Evolutionary conservation across 1,284 basidiomycete species (phyloP).

Genomic region (Boletus albobrunnescens): DNA sequence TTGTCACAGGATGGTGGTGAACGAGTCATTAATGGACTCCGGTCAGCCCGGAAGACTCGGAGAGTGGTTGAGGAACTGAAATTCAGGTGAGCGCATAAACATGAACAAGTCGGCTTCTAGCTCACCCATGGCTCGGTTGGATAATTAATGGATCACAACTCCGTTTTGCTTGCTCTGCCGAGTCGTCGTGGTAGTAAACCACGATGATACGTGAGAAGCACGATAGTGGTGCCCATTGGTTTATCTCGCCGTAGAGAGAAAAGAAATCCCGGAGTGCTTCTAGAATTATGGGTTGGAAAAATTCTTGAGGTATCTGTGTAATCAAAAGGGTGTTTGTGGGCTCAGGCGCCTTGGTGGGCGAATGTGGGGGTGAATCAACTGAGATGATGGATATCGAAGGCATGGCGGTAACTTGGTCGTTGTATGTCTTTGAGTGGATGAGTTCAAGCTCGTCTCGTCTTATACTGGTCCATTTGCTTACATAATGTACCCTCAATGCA

Average conservation of each 20-base stretch:
- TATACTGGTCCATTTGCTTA: slow-evolving; percentile 20
- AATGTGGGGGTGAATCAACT: slow-evolving; percentile 13
- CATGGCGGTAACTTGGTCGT: slow-evolving; percentile 24
- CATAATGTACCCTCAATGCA: slow-evolving; percentile 15
- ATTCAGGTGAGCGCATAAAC: slow-evolving; percentile 8
- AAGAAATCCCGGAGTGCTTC: slow-evolving; percentile 70
- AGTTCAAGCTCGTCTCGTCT: neutral
- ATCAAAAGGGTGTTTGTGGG: slow-evolving; percentile 69
- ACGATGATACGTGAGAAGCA: slow-evolving; percentile 78
- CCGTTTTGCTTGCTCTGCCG: slow-evolving; percentile 63
- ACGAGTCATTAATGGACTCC: slow-evolving; percentile 57
- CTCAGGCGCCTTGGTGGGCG: slow-evolving; percentile 21
- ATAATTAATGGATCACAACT: slow-evolving; percentile 60
- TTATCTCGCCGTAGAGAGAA: slow-evolving; percentile 67
- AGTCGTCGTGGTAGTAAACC: slow-evolving; percentile 65
- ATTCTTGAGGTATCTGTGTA: slow-evolving; percentile 57
- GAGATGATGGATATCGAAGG: slow-evolving; percentile 31
- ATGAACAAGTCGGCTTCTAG: slow-evolving; percentile 6
- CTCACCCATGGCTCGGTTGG: slow-evolving; percentile 50
- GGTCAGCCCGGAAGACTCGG: slow-evolving; percentile 77
- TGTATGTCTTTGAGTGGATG: too few species aligned
- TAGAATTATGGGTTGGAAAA: slow-evolving; percentile 69
- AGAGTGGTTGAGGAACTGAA: slow-evolving; percentile 52
- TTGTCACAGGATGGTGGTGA: slow-evolving; percentile 40
- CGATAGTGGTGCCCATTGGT: slow-evolving; percentile 84